A percentile compares a stretch with the other conserved stretches of the same genome.
phyloP scores from a whole-genome alignment of 768 basidiomycete species.

The Mycena rebaudengoi region DNA sequence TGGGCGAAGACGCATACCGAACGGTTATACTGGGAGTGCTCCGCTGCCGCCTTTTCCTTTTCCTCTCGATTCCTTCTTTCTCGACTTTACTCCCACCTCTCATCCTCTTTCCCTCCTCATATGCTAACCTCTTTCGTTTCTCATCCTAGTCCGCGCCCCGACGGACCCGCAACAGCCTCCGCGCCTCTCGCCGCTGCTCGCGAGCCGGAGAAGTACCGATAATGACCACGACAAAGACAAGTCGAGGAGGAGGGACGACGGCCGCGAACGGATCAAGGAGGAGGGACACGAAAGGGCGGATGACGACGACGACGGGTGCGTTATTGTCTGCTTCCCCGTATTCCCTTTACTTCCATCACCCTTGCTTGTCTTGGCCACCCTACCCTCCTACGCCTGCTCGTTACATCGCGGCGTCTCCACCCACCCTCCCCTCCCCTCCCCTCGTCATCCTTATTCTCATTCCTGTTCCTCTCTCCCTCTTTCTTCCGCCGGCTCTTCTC shows the following conservation, averaged over 20 bases:
- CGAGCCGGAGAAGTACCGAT: not conserved
- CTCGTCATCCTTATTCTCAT: constrained; percentile 23
- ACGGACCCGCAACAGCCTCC: constrained; percentile 24
- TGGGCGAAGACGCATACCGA: not conserved
- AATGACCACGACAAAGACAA: no score
- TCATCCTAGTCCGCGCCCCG: constrained; percentile 15
- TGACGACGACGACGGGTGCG: not conserved
- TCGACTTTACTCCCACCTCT: not conserved
- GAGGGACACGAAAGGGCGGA: constrained; percentile 1
- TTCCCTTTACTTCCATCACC: not conserved
- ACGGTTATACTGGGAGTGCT: no score
- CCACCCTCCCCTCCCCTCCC: constrained; percentile 20
- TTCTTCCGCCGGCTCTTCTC: no score
- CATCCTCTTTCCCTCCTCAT: not conserved
- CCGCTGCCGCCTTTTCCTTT: not conserved
- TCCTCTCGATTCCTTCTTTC: not conserved
- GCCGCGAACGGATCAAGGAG: no score
- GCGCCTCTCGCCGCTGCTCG: constrained; percentile 18
- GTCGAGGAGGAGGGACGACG: no score
- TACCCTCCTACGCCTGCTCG: no score
- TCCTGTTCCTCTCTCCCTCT: no score
- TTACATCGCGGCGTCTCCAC: constrained; percentile 22
- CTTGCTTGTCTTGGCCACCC: not conserved
- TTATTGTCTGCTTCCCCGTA: not conserved
- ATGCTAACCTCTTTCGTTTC: not conserved